These are phyloP conservation scores for Melanogaster broomeanus DNA, from an alignment of 768 basidiomycete species.

Conservation along the genomic window DNA sequence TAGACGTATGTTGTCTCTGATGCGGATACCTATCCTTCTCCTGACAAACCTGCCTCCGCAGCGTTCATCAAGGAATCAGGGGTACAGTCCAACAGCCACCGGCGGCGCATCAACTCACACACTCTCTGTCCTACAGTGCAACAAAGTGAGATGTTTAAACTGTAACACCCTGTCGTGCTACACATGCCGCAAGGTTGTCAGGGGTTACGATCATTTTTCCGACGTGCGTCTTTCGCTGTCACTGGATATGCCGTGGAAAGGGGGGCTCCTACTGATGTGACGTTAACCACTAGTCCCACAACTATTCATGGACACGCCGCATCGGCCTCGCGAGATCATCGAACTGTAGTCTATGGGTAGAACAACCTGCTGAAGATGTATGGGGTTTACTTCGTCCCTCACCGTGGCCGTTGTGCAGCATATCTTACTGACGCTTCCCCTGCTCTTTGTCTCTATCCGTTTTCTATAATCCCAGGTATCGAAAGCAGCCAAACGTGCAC, in stretches of 20 bases:
- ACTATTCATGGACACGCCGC: background rate
- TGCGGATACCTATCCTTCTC: background rate
- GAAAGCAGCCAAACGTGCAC: slow-evolving; percentile 63
- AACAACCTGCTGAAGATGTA: slow-evolving; percentile 67
- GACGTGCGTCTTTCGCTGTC: slow-evolving; percentile 36
- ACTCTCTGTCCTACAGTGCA: slow-evolving; percentile 70
- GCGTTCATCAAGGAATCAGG: slow-evolving; percentile 81
- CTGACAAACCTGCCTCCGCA: slow-evolving; percentile 28
- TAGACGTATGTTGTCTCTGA: slow-evolving; percentile 52
- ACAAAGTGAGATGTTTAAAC: slow-evolving; percentile 85
- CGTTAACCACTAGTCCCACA: no score
- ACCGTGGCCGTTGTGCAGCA: no score
- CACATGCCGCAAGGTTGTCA: slow-evolving; percentile 72
- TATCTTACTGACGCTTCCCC: no score
- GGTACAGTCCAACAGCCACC: slow-evolving; percentile 44
- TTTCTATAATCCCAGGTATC: slow-evolving; percentile 52
- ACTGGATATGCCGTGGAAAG: no score
- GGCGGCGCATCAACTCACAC: no score
- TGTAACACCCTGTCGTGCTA: slow-evolving; percentile 83
- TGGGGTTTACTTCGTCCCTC: no score
- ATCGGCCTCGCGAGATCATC: no score
- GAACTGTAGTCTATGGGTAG: slow-evolving; percentile 71
- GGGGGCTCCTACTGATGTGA: no score
- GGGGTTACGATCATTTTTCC: slow-evolving; percentile 77
- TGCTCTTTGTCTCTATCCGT: no score